Conservation (phyloP, 495 filamentous ascomycete species). For the Staphylotrichum tortipilum region DNA sequence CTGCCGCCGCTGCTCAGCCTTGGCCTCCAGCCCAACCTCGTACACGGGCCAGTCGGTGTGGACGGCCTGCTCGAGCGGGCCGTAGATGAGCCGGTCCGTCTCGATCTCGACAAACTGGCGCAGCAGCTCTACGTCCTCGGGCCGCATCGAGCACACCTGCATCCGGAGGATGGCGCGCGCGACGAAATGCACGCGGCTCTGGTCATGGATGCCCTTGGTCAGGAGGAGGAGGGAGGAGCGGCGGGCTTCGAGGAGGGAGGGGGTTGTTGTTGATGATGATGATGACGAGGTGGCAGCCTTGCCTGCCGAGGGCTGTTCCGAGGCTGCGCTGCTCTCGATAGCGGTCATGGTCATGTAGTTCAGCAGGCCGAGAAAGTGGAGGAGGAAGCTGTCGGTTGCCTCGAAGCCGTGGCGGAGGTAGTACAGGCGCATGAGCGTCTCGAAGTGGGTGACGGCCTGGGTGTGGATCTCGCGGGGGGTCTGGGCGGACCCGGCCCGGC, state of each 20-base stretch:
- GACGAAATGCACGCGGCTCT: conserved; percentile 23
- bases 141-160: conserved; percentile 15
- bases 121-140: conserved; percentile 18
- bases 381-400: conserved; percentile 24
- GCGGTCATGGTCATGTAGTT: conserved; percentile 23
- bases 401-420: conserved; percentile 37
- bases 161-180: conserved; percentile 17
- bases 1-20: conserved; percentile 5
- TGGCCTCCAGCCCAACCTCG: conserved; percentile 10
- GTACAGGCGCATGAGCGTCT: conserved; percentile 32
- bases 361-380: conserved; percentile 27
- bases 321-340: conserved; percentile 9
- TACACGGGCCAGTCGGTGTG: conserved; percentile 21
- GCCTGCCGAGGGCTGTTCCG: too few species aligned
- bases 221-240: conserved; percentile 28
- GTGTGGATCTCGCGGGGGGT: conserved; percentile 15
- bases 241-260: conserved; percentile 16
- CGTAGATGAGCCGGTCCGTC: conserved; percentile 8
- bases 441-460: conserved; percentile 23
- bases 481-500: conserved; percentile 2
- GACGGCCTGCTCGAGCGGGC: conserved; percentile 17
- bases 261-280: too few species aligned
- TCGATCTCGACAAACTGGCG: conserved; percentile 17
- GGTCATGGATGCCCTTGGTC: conserved; percentile 32
- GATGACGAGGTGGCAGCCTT: too few species aligned